phyloP scores from a whole-genome alignment of 208 protist genomes.

The Trypanosoma cruzi region DNA sequence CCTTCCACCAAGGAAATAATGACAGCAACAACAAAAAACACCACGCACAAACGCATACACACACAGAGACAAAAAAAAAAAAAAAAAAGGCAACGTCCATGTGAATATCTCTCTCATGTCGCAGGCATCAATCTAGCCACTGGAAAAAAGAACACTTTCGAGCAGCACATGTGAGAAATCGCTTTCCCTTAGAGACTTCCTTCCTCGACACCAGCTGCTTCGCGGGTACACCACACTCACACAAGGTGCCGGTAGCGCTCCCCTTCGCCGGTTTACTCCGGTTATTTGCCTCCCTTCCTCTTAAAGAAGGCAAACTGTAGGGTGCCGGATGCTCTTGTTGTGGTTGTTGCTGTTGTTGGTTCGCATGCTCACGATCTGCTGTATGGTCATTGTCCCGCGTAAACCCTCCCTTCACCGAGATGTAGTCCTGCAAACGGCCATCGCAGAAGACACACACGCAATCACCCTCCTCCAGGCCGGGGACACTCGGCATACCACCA shows the following conservation, averaged over 20 bases:
- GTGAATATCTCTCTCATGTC: background rate
- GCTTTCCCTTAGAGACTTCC: constrained; percentile 60
- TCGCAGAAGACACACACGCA: constrained; percentile 83
- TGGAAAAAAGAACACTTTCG: constrained; percentile 80
- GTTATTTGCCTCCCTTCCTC: background rate
- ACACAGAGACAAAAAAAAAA: background rate
- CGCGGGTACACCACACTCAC: constrained; percentile 61
- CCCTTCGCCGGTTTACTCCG: constrained; percentile 1
- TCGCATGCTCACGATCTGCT: background rate
- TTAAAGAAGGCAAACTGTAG: constrained; percentile 60
- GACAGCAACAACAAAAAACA: constrained; percentile 13
- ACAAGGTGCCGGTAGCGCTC: constrained; percentile 28
- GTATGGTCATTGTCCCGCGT: background rate
- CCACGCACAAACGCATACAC: background rate
- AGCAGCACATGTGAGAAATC: constrained; percentile 75
- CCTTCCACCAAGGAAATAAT: too few species aligned
- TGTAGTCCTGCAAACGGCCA: constrained; percentile 75
- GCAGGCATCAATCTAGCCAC: constrained; percentile 53
- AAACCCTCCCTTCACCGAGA: constrained; percentile 53
- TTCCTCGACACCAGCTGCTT: constrained; percentile 80
- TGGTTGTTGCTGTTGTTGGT: background rate
- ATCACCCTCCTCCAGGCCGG: constrained; percentile 64
- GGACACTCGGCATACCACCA: constrained; percentile 57
- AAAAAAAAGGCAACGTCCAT: constrained; percentile 11
- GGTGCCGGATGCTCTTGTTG: constrained; percentile 9